These are phyloP conservation scores for Scytalidium lignicola DNA, from an alignment of 2,329 filamentous ascomycete genomes.

Conservation along the genomic window DNA sequence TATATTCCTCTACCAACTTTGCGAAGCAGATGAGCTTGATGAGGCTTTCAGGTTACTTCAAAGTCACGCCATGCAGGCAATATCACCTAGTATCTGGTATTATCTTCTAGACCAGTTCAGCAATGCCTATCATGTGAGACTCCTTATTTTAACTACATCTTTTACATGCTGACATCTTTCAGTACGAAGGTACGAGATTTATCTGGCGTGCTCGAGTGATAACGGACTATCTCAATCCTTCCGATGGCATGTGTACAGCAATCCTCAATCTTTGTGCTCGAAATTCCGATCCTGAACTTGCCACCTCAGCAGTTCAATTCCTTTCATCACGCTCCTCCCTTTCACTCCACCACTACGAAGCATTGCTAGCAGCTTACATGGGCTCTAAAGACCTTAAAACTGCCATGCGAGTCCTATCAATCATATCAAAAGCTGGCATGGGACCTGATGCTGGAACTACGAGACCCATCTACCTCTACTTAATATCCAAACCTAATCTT, in stretches of 20 bases:
- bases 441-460: constrained; percentile 55
- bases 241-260: constrained; percentile 60
- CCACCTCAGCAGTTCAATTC: constrained; percentile 64
- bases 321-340: constrained; percentile 56
- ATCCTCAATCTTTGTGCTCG: constrained; percentile 69
- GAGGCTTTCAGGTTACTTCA: constrained; percentile 66
- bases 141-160: constrained; percentile 8
- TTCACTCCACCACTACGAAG: constrained; percentile 69
- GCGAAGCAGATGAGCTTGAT: constrained; percentile 67
- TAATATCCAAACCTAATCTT: constrained; percentile 43
- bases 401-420: constrained; percentile 64
- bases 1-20: constrained; percentile 69
- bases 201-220: constrained; percentile 68
- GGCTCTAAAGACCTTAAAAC: constrained; percentile 53
- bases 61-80: constrained; percentile 30
- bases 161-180: constrained; percentile 11
- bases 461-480: constrained; percentile 52
- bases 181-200: constrained; percentile 60
- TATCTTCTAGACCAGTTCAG: constrained; percentile 74
- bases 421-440: constrained; percentile 64
- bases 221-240: constrained; percentile 52
- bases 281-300: constrained; percentile 61
- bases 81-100: constrained; percentile 58
- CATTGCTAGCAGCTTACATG: constrained; percentile 68
- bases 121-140: constrained; percentile 52